These are phyloP conservation scores for Calonectria henricotiae DNA, from an alignment of 2,329 filamentous ascomycete genomes.

Conservation along the genomic window DNA sequence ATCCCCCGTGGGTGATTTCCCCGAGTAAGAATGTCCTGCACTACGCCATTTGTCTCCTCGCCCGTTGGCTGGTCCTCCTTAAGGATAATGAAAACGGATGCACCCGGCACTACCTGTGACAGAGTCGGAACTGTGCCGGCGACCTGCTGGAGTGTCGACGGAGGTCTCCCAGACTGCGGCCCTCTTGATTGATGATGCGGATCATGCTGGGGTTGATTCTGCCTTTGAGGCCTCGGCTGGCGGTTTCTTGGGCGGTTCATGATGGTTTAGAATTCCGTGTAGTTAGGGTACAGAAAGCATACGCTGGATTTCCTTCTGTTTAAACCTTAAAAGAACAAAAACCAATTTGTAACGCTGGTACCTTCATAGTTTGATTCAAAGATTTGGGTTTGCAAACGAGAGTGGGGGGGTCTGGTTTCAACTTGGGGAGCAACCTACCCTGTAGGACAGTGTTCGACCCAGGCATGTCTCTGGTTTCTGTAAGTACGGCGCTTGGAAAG, in stretches of 20 bases:
- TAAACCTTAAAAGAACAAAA: too few relatives aligned
- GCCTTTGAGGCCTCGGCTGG: slow-evolving; percentile 52
- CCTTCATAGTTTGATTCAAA: neutral
- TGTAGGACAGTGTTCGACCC: neutral
- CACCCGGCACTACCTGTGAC: slow-evolving; percentile 73
- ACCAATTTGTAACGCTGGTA: neutral
- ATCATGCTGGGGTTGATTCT: slow-evolving; percentile 44
- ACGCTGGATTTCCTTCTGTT: neutral
- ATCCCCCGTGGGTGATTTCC: slow-evolving; percentile 85
- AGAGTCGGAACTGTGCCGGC: slow-evolving; percentile 64
- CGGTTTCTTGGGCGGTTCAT: slow-evolving; percentile 58
- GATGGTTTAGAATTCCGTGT: neutral
- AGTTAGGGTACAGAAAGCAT: neutral
- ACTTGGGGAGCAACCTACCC: neutral
- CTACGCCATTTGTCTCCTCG: slow-evolving; percentile 77
- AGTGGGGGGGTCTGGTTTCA: neutral
- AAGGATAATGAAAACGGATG: slow-evolving; percentile 80
- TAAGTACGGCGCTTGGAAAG: neutral
- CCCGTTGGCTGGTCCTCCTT: slow-evolving; percentile 85
- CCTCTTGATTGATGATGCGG: slow-evolving; percentile 36
- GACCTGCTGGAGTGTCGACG: slow-evolving; percentile 57
- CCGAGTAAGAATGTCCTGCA: slow-evolving; percentile 79
- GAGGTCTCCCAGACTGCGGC: slow-evolving; percentile 33
- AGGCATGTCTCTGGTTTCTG: neutral
- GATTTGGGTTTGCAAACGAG: neutral